These are phyloP conservation scores for Vitis hybrid DNA, from an alignment of 177 flowering plant genomes.

Conservation along the genomic window DNA sequence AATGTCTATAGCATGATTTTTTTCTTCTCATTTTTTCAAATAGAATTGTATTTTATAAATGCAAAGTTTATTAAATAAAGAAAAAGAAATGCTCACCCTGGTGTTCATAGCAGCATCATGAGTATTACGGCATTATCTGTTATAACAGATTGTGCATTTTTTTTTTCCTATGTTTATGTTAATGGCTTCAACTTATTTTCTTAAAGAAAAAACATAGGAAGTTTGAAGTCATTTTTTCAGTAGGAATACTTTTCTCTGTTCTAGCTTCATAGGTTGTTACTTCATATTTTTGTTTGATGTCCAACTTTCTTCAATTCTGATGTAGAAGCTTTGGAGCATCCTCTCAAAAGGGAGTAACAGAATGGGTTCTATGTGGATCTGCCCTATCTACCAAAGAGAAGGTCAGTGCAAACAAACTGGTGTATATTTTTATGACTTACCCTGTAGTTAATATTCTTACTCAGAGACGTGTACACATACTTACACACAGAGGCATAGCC, in stretches of 20 bases:
- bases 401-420: conserved; percentile 34
- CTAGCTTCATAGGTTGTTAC: not conserved
- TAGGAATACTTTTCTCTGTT: not conserved
- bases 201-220: not conserved
- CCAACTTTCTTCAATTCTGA: not conserved
- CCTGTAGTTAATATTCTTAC: too few species aligned
- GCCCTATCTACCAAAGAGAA: conserved; percentile 61
- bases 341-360: conserved; percentile 23
- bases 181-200: not conserved
- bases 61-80: too few species aligned
- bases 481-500: too few species aligned
- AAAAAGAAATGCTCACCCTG: too few species aligned
- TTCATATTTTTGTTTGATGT: not conserved
- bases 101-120: too few species aligned
- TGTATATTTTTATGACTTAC: not conserved
- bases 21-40: too few species aligned
- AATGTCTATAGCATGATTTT: too few species aligned
- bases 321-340: conserved; percentile 16
- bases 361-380: conserved; percentile 77
- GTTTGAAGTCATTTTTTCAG: not conserved
- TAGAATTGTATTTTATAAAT: too few species aligned
- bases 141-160: too few species aligned
- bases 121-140: too few species aligned
- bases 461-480: too few species aligned
- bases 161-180: too few species aligned